Percentiles rank a stretch among this genome's conserved stretches.
Evolutionary conservation across 139 green algal genomes (phyloP).

Genomic region (Haematococcus sp.): DNA sequence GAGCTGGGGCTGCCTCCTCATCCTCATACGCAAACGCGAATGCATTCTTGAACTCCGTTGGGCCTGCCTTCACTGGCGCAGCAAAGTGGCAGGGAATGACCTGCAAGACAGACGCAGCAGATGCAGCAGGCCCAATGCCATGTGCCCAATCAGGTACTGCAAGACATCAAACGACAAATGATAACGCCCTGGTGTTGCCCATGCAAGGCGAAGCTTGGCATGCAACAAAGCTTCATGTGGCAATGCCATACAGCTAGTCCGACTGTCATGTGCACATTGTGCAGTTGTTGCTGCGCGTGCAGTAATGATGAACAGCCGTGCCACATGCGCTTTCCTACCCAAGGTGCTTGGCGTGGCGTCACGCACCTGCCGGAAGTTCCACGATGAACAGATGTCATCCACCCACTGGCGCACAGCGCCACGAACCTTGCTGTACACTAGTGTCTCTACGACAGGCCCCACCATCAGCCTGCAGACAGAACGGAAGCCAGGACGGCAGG

Average conservation of each 20-base stretch:
- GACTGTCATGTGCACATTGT: too few relatives aligned
- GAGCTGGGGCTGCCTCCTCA: not conserved
- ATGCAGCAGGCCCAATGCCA: not conserved
- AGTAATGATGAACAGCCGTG: too few relatives aligned
- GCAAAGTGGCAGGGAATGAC: conserved; percentile 92
- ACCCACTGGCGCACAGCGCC: conserved; percentile 53
- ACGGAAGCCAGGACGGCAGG: too few relatives aligned
- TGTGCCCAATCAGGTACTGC: not conserved
- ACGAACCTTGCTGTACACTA: conserved; percentile 87
- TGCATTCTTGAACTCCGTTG: conserved; percentile 41
- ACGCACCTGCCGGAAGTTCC: conserved; percentile 72
- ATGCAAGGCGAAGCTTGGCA: too few relatives aligned
- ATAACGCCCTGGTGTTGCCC: too few relatives aligned
- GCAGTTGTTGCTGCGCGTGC: too few relatives aligned
- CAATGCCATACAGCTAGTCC: too few relatives aligned
- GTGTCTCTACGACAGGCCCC: conserved; percentile 81
- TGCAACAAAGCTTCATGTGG: too few relatives aligned
- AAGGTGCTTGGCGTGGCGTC: too few relatives aligned
- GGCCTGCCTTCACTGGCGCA: conserved; percentile 63
- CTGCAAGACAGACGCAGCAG: conserved; percentile 35
- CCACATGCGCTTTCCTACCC: too few relatives aligned
- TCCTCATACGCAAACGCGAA: conserved; percentile 45
- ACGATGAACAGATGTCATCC: conserved; percentile 67
- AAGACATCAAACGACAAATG: too few relatives aligned
- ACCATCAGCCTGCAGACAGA: conserved; percentile 82